These are phyloP conservation scores for Leccinellum luteum DNA, from an alignment of 768 basidiomycete genomes.

Conservation along the genomic window DNA sequence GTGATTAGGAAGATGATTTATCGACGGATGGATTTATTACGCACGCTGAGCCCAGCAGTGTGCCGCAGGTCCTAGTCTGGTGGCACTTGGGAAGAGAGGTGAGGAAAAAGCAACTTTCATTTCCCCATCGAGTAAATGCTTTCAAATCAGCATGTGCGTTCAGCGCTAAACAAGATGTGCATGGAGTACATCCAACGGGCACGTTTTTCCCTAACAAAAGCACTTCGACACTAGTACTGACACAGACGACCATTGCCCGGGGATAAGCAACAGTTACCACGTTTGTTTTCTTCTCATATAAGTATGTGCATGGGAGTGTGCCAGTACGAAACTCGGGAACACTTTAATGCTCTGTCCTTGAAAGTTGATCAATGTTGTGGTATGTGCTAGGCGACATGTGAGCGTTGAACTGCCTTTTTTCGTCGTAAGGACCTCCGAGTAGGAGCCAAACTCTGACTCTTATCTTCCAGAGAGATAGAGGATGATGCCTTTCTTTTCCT, in stretches of 20 bases:
- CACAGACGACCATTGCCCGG: background rate
- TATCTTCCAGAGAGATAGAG: background rate
- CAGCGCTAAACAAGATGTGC: too few relatives aligned
- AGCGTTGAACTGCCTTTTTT: constrained; percentile 5
- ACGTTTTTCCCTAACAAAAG: background rate
- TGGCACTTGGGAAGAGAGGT: constrained; percentile 26
- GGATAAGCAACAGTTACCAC: background rate
- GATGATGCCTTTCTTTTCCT: constrained; percentile 25
- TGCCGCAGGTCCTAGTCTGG: constrained; percentile 10
- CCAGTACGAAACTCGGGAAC: background rate
- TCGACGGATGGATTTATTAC: constrained; percentile 13
- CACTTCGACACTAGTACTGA: background rate
- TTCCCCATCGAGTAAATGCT: background rate
- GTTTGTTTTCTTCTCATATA: background rate
- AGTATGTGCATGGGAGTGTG: background rate
- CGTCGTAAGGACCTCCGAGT: constrained; percentile 23
- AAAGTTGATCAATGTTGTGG: background rate
- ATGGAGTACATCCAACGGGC: too few relatives aligned
- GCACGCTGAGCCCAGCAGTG: constrained; percentile 29
- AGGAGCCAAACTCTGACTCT: constrained; percentile 4
- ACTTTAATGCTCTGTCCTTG: background rate
- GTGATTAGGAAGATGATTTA: constrained; percentile 10
- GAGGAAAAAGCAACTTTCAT: constrained; percentile 24
- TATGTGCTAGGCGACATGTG: background rate
- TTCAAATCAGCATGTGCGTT: background rate